Evolutionary conservation across 2,329 filamentous ascomycete genomes (phyloP).

Genomic region (Diaporthe amygdali): DNA sequence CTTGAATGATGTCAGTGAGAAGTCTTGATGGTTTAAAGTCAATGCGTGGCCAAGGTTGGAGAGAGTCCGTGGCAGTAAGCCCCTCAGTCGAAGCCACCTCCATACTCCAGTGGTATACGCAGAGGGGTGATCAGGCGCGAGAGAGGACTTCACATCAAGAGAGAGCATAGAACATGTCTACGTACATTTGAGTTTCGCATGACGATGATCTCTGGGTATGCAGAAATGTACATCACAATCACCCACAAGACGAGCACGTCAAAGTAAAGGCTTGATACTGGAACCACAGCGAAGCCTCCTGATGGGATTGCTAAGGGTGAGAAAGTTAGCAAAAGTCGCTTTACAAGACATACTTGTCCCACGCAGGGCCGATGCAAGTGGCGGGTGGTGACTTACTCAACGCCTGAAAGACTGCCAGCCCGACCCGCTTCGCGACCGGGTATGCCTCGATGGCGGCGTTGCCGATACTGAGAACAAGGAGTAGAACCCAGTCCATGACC

Average conservation of each 20-base stretch:
- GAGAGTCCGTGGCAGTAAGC: background rate
- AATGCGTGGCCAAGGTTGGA: background rate
- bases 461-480: conserved; percentile 58
- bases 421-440: conserved; percentile 48
- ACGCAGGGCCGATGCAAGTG: background rate
- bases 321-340: background rate
- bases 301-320: conserved; percentile 46
- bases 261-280: conserved; percentile 47
- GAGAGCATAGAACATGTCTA: background rate
- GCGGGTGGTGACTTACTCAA: conserved; percentile 11
- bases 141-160: background rate
- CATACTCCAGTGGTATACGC: too few species aligned
- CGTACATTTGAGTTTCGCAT: conserved; percentile 57
- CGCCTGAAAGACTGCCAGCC: conserved; percentile 59
- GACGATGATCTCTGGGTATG: conserved; percentile 49
- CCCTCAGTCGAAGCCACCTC: background rate
- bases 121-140: too few species aligned
- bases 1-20: background rate
- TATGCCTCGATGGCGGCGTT: conserved; percentile 51
- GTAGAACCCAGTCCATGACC: conserved; percentile 56
- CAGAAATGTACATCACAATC: conserved; percentile 54
- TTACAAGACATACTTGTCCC: too few species aligned
- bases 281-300: conserved; percentile 59
- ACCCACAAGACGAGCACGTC: conserved; percentile 49
- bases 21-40: background rate